phyloP scores from a whole-genome alignment of 2,329 filamentous ascomycete genomes.

The Elsinoe fawcettii region DNA sequence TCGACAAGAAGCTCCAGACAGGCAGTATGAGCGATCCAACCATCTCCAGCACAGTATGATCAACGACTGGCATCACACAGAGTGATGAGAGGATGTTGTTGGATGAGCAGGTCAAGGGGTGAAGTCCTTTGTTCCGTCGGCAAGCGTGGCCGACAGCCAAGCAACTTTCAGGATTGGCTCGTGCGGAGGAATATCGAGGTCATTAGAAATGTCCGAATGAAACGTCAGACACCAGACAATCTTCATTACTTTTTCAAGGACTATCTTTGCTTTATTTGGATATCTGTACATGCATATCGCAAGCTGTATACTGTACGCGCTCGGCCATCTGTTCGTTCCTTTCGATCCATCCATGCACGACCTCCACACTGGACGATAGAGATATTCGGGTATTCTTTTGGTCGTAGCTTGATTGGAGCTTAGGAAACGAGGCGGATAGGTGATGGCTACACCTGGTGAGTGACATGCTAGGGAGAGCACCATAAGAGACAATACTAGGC shows the following conservation, averaged over 20 bases:
- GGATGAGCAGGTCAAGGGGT: neutral
- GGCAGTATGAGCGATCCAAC: too few species aligned
- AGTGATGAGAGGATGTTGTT: neutral
- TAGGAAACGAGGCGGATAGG: neutral
- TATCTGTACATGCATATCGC: neutral
- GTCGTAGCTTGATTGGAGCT: neutral
- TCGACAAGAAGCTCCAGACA: neutral
- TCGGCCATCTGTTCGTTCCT: neutral
- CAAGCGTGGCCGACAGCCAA: constrained; percentile 10
- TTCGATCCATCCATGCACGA: neutral
- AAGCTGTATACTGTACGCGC: neutral
- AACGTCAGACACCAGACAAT: neutral
- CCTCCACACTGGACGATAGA: constrained; percentile 8
- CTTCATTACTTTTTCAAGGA: neutral
- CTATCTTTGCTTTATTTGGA: neutral
- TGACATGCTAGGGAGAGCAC: neutral
- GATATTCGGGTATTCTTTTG: constrained; percentile 4
- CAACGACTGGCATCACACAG: neutral
- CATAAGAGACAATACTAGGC: neutral
- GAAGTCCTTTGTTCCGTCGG: constrained; percentile 9
- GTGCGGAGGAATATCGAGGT: constrained; percentile 15
- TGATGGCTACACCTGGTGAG: constrained; percentile 15
- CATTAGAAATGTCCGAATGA: constrained; percentile 14
- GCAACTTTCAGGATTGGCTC: constrained; percentile 8
- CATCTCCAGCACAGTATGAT: too few species aligned